These are phyloP conservation scores for Epichloe sibirici DNA, from an alignment of 2,329 filamentous ascomycete species.

Conservation along the genomic window DNA sequence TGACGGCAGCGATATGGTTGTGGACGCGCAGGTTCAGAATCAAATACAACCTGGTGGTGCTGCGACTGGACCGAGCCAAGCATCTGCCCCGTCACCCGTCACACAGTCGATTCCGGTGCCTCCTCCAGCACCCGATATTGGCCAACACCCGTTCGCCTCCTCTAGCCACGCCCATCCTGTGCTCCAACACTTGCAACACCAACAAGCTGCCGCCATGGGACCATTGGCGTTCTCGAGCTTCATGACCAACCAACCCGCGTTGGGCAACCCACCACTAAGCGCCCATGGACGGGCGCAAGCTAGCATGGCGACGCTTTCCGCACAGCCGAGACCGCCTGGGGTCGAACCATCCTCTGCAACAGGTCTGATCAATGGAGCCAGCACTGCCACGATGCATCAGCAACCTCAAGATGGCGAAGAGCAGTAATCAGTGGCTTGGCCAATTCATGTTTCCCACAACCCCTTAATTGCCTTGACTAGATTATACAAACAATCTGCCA, in stretches of 20 bases:
- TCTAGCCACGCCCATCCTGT: constrained; percentile 9
- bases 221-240: constrained; percentile 15
- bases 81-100: constrained; percentile 3
- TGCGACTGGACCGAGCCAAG: background rate
- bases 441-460: background rate
- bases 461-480: background rate
- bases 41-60: constrained; percentile 1
- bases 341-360: constrained; percentile 6
- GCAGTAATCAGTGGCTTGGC: background rate
- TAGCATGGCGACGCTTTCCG: constrained; percentile 17
- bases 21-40: constrained; percentile 20
- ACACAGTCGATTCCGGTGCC: constrained; percentile 17
- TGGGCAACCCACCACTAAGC: constrained; percentile 9
- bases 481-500: background rate
- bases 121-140: constrained; percentile 14
- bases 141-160: constrained; percentile 13
- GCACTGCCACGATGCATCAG: constrained; percentile 25
- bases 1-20: constrained; percentile 26
- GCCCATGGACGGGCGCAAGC: constrained; percentile 15
- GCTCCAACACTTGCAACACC: constrained; percentile 10
- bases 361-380: constrained; percentile 14
- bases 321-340: constrained; percentile 10
- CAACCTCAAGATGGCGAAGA: constrained; percentile 5
- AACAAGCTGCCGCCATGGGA: constrained; percentile 10
- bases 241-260: constrained; percentile 17